Conservation (phyloP, 345 rosid species). For the Syzygium grande region DNA sequence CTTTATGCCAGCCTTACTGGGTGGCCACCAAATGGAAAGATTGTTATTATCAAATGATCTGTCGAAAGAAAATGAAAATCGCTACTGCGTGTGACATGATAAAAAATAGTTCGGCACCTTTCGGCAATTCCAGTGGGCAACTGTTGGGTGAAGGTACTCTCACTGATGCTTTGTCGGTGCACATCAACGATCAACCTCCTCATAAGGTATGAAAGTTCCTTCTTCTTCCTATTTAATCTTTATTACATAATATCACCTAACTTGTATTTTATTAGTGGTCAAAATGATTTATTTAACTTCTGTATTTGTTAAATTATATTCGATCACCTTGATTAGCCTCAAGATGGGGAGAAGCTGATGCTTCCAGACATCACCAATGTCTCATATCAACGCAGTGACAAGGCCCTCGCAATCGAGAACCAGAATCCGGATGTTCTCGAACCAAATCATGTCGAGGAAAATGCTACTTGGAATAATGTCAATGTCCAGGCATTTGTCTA, state of each 20-base stretch:
- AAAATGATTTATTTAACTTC: background rate
- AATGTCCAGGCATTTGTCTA: background rate
- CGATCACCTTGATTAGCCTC: background rate
- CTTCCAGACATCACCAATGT: background rate
- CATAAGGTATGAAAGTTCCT: background rate
- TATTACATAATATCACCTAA: background rate
- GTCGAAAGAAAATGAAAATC: background rate
- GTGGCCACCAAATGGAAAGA: background rate
- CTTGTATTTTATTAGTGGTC: background rate
- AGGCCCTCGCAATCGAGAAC: background rate
- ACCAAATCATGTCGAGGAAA: background rate
- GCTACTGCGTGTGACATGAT: background rate
- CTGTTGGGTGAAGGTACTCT: background rate
- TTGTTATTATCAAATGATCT: background rate
- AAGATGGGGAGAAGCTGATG: background rate
- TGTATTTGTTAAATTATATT: background rate
- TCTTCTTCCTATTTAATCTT: background rate
- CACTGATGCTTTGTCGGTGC: background rate
- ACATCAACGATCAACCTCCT: background rate
- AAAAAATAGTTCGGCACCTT: background rate
- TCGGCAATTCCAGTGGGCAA: background rate
- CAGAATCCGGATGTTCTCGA: background rate
- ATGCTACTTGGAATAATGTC: background rate
- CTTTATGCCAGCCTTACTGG: background rate
- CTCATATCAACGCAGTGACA: background rate